phyloP scores from a whole-genome alignment of 2,329 filamentous ascomycete species.

The Sarocladium brachiariae region DNA sequence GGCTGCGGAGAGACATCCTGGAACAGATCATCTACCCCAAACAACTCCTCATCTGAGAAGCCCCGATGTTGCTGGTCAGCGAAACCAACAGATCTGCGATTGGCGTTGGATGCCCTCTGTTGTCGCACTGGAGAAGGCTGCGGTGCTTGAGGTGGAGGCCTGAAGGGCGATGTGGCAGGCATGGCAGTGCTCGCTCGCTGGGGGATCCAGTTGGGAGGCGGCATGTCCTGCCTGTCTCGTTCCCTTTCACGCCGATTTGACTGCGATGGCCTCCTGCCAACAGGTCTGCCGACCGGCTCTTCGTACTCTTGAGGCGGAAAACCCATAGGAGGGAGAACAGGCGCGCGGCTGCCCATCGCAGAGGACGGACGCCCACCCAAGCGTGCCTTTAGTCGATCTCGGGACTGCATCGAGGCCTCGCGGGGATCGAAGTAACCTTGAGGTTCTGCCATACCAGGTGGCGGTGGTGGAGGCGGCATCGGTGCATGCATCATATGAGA shows the following conservation, averaged over 20 bases:
- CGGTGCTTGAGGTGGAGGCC: slow-evolving; percentile 19
- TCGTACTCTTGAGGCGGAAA: background rate
- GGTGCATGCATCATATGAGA: slow-evolving; percentile 21
- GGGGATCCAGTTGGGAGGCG: slow-evolving; percentile 9
- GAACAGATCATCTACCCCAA: slow-evolving; percentile 25
- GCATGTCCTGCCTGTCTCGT: slow-evolving; percentile 4
- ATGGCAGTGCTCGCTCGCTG: slow-evolving; percentile 25
- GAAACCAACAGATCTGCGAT: slow-evolving; percentile 26
- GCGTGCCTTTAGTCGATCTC: slow-evolving; percentile 14
- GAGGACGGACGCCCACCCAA: slow-evolving; percentile 31
- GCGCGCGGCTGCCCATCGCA: slow-evolving; percentile 12
- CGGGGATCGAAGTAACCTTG: slow-evolving; percentile 25
- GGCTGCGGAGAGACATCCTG: slow-evolving; percentile 32
- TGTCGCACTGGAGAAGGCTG: slow-evolving; percentile 20
- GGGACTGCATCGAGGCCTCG: background rate
- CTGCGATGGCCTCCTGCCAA: background rate
- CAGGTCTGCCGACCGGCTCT: background rate
- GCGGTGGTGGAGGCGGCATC: slow-evolving; percentile 19
- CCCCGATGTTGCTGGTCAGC: slow-evolving; percentile 18
- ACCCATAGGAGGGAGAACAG: background rate
- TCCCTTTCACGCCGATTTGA: background rate
- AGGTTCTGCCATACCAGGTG: slow-evolving; percentile 9
- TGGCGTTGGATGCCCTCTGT: slow-evolving; percentile 17
- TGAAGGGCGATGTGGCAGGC: slow-evolving; percentile 22
- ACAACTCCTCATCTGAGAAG: slow-evolving; percentile 33